A percentile compares a stretch with the other conserved stretches of the same genome.
These are phyloP conservation scores for Aegilops bicornis DNA, from an alignment of 176 grass and related monocot genomes.

Conservation along the genomic window DNA sequence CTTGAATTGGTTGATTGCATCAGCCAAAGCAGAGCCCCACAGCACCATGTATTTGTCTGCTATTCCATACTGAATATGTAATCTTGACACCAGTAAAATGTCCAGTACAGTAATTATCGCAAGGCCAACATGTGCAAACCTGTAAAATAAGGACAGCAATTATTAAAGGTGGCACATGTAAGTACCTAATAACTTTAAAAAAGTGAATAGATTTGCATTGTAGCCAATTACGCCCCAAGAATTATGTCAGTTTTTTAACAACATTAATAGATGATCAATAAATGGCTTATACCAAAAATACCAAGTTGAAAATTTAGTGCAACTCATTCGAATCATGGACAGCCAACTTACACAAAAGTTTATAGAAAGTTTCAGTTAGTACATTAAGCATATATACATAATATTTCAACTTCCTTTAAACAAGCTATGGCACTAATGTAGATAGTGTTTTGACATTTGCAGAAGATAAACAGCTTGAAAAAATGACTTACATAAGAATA, in stretches of 20 bases:
- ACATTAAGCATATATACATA: not conserved
- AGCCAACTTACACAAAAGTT: not conserved
- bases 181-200: constrained; percentile 7
- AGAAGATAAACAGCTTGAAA: no score
- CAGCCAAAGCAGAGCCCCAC: constrained; percentile 65
- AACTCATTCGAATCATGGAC: not conserved
- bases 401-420: no score
- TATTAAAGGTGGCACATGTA: constrained; percentile 16
- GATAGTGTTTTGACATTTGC: no score
- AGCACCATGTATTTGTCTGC: constrained; percentile 71
- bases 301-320: not conserved
- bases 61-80: constrained; percentile 60
- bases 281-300: not conserved
- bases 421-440: no score
- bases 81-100: constrained; percentile 54
- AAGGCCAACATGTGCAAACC: constrained; percentile 74
- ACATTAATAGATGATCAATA: not conserved
- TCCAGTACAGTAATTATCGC: constrained; percentile 50
- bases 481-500: no score
- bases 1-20: constrained; percentile 84
- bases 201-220: not conserved
- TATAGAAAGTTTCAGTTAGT: not conserved
- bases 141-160: constrained; percentile 34
- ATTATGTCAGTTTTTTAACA: constrained; percentile 10
- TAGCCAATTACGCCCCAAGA: not conserved